A percentile compares a stretch with the other conserved stretches of the same genome.
These are phyloP conservation scores for Cladosporium sp. DNA, from an alignment of 2,329 filamentous ascomycete genomes.

Conservation along the genomic window DNA sequence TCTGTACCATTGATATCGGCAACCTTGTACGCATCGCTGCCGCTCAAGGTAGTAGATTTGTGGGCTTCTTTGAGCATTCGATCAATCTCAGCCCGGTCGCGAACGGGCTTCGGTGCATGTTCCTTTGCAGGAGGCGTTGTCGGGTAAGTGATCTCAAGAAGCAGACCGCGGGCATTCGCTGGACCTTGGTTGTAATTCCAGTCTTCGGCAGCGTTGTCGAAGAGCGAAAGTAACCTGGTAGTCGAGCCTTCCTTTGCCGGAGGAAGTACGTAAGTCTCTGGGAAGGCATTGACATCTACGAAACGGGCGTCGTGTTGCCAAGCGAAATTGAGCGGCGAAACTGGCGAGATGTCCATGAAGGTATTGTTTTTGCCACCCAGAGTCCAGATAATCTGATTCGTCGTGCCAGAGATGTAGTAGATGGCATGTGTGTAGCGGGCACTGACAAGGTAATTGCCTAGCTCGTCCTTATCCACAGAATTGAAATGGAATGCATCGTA, in stretches of 20 bases:
- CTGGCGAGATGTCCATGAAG: constrained; percentile 37
- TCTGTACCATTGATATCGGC: constrained; percentile 33
- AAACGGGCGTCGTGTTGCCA: constrained; percentile 41
- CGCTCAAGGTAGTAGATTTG: constrained; percentile 10
- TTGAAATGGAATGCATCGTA: constrained; percentile 59
- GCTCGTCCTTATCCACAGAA: constrained; percentile 51
- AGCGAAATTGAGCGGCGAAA: constrained; percentile 34
- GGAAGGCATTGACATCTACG: constrained; percentile 29
- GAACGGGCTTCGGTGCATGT: not conserved
- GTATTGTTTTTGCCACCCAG: constrained; percentile 50
- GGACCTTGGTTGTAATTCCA: constrained; percentile 35
- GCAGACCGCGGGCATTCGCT: constrained; percentile 34
- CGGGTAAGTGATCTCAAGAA: constrained; percentile 39
- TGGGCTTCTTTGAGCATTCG: not conserved
- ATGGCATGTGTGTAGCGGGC: constrained; percentile 47
- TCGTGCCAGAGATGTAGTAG: constrained; percentile 48
- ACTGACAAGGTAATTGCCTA: constrained; percentile 52
- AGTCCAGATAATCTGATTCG: constrained; percentile 49
- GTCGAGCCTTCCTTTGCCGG: constrained; percentile 29
- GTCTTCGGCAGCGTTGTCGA: constrained; percentile 55
- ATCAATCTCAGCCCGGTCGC: not conserved
- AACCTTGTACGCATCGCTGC: constrained; percentile 29
- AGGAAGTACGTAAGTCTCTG: constrained; percentile 31
- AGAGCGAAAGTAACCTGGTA: constrained; percentile 53
- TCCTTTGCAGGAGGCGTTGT: not conserved